Base-by-base conservation (phyloP, 371 early-diverging fungal species). In the Choanephora cucurbitarum region DNA sequence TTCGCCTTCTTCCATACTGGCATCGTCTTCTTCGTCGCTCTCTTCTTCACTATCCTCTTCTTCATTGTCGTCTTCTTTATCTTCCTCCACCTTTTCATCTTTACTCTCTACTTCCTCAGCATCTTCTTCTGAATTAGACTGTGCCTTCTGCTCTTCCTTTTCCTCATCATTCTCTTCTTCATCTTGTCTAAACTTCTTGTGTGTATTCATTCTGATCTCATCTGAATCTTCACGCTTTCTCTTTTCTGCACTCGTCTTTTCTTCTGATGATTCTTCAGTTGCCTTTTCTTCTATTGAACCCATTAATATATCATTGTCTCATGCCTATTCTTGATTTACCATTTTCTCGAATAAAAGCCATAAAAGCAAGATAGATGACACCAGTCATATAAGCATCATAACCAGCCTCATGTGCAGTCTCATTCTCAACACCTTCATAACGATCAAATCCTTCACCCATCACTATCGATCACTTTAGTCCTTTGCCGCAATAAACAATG, bases 311-410 rank as follows among this genome's bases (percentile, higher is more conserved):
- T n/a, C n/a, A n/a, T n/a, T n/a, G n/a, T n/a, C n/a, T n/a, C n/a
- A n/a, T n/a, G n/a, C n/a, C n/a, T n/a, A n/a, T n/a, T n/a, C n/a
- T n/a, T n/a, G n/a, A n/a, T n/a, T 68, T 64, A 49, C 72, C 62
- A 17, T 66, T 67, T 48, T 80, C 79, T 19, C 63, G 49, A 49
- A 84, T 73, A 57, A 65, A 82, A 2, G 70, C 63, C 7, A 80
- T 68, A 49, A 84, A 70, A 1, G 81, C 82, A 5, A 85, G 56
- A 62, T 88, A 93, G 0, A 86, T 72, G 7, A 83, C 75, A 9
- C 96, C 96, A 5, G 96, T 95, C 63, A 87, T 79, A 52, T 89
- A 93, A 0, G 95, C 90, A 67, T 96, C 96, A 65, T 86, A 96
- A 2, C 92, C 96, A 14, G 96, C 96, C 66, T 96, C 94, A 65